Conservation (phyloP, 805 yeast species). For the Monosporozyma servazzii region DNA sequence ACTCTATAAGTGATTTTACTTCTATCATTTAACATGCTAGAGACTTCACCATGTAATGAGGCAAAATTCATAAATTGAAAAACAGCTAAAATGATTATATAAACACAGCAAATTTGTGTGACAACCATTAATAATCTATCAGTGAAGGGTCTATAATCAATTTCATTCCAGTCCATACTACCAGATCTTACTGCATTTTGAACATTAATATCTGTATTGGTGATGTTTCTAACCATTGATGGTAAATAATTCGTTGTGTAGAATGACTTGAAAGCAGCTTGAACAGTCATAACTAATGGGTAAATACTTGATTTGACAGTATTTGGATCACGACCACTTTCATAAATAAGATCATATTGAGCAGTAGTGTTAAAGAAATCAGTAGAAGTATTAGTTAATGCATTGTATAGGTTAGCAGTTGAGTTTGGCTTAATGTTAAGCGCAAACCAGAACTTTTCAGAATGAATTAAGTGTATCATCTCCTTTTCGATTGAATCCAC, state of each 20-base stretch:
- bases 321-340: slow-evolving; percentile 55
- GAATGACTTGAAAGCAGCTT: slow-evolving; percentile 8
- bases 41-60: slow-evolving; percentile 44
- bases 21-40: slow-evolving; percentile 34
- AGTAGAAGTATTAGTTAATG: slow-evolving; percentile 15
- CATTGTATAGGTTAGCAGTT: slow-evolving; percentile 24
- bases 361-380: slow-evolving; percentile 14
- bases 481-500: slow-evolving; percentile 27
- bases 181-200: slow-evolving; percentile 13
- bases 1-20: slow-evolving; percentile 47
- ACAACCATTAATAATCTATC: slow-evolving; percentile 53
- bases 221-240: slow-evolving; percentile 12
- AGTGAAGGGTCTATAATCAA: slow-evolving; percentile 42
- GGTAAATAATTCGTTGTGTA: slow-evolving; percentile 7
- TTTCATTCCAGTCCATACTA: slow-evolving; percentile 27
- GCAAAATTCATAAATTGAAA: slow-evolving; percentile 57
- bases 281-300: slow-evolving; percentile 36
- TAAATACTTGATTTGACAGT: slow-evolving; percentile 38
- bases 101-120: slow-evolving; percentile 66
- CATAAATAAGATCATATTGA: slow-evolving; percentile 38
- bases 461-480: slow-evolving; percentile 38
- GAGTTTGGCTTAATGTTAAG: slow-evolving; percentile 45
- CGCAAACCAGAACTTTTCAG: slow-evolving; percentile 55
- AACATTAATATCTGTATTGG: slow-evolving; percentile 3
- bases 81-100: slow-evolving; percentile 58